Base-by-base conservation (phyloP, 129 eudicot genomes). In the Sambucus nigra region DNA sequence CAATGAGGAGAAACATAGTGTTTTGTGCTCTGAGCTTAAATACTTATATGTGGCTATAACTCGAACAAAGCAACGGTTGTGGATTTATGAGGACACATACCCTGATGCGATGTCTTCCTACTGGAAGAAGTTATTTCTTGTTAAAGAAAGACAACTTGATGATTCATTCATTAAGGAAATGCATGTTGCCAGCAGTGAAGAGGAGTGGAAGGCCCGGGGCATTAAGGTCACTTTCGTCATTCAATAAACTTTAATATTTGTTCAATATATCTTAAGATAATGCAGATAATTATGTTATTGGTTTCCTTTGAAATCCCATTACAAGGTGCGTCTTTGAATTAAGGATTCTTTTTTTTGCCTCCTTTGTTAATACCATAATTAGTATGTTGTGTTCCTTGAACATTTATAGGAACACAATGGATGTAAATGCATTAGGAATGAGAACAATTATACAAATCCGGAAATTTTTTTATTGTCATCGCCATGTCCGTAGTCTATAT, bases 21-120 rank as follows among this genome's bases (percentile, higher is more conserved):
- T 76, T 50, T 26, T 87, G 65, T 82, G 96, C 60, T 76, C 80
- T 31, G 88, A 82, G 48, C 54, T 87, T 47, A 87, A 87, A 51
- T 86, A 73, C 19, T 52, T 87, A 38, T 87, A 87, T 48, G 96
- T 87, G 42, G 96, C 88, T 3, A 80, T 87, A 8, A 87, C 96
- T 53, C 88, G 94, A 21, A 79, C 96, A 17, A 77, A 79, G 70
- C 96, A 87, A 65, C 66, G 96, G 12, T 68, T 87, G 54, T 87
- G 96, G 96, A 72, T 87, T 27, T 79, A 76, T 35, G 88, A 87
- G 68, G 78, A 65, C 6, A 86, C 72, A 22, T 57, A 71, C n/a
- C 74, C 71, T 14, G 61, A 58, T 60, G 94, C 96, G 0, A 67
- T 82, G 69, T 64, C 68, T 25, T 75, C 82, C 13, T 87, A 82